These are phyloP conservation scores for Leccinum subtestaceum DNA, from an alignment of 768 basidiomycete species.

Conservation along the genomic window DNA sequence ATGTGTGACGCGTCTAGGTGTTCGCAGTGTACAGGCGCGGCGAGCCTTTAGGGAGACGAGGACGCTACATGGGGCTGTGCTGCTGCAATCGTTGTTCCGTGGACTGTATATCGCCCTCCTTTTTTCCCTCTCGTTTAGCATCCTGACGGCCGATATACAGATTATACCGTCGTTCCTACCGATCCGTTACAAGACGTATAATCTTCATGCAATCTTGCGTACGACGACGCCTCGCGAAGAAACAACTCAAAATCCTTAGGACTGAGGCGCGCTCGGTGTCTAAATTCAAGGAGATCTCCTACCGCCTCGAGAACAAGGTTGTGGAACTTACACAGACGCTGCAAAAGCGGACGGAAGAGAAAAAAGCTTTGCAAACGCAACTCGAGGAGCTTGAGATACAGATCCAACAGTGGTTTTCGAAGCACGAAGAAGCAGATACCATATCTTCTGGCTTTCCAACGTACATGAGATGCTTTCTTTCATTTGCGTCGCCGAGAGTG, in stretches of 20 bases:
- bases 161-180: constrained; percentile 52
- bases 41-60: constrained; percentile 54
- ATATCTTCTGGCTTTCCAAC: constrained; percentile 99
- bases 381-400: constrained; percentile 81
- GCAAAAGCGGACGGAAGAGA: constrained; percentile 87
- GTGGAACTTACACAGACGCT: constrained; percentile 95
- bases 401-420: constrained; percentile 77
- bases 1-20: constrained; percentile 40
- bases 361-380: constrained; percentile 78
- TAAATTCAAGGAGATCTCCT: constrained; percentile 98
- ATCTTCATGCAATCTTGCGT: constrained; percentile 89
- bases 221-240: constrained; percentile 83
- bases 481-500: constrained; percentile 97
- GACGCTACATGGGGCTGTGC: constrained; percentile 58
- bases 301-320: constrained; percentile 97
- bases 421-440: constrained; percentile 82
- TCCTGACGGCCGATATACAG: constrained; percentile 34
- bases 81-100: constrained; percentile 80
- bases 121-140: constrained; percentile 18
- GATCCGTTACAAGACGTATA: constrained; percentile 64
- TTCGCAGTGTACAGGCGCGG: constrained; percentile 75
- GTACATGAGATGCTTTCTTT: constrained; percentile 99
- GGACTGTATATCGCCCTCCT: constrained; percentile 69
- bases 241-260: constrained; percentile 78
- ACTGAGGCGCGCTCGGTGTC: constrained; percentile 95